These are phyloP conservation scores for Kazachstania kunashirensis DNA, from an alignment of 805 yeast species.

Conservation along the genomic window DNA sequence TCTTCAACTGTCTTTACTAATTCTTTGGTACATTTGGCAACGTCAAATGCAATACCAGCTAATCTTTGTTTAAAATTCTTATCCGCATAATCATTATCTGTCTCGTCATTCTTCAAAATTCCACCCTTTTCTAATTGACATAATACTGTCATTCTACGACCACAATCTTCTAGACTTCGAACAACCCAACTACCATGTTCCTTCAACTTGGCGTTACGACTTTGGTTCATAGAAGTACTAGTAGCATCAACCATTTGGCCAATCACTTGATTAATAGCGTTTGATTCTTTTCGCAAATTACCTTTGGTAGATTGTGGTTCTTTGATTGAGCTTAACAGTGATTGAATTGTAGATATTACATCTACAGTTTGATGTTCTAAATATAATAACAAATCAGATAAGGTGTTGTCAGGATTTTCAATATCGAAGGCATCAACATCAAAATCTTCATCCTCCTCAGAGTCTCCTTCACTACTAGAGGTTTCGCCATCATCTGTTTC, in stretches of 20 bases:
- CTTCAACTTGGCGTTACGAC: slow-evolving; percentile 72
- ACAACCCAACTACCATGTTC: slow-evolving; percentile 92
- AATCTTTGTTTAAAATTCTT: slow-evolving; percentile 84
- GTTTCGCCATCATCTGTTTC: slow-evolving; percentile 1
- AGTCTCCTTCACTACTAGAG: slow-evolving; percentile 8
- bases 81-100: slow-evolving; percentile 65
- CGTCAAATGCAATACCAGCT: slow-evolving; percentile 93
- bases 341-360: slow-evolving; percentile 83
- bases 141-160: slow-evolving; percentile 67
- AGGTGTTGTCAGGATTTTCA: slow-evolving; percentile 79
- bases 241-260: slow-evolving; percentile 87
- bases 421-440: slow-evolving; percentile 70
- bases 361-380: slow-evolving; percentile 90
- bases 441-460: slow-evolving; percentile 32
- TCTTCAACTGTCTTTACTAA: slow-evolving; percentile 93
- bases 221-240: slow-evolving; percentile 76
- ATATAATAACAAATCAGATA: slow-evolving; percentile 72
- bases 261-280: slow-evolving; percentile 69
- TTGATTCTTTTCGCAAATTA: slow-evolving; percentile 59
- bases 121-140: slow-evolving; percentile 36
- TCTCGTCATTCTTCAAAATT: slow-evolving; percentile 25
- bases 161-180: slow-evolving; percentile 75
- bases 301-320: slow-evolving; percentile 69
- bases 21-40: slow-evolving; percentile 93
- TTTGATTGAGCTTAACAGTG: slow-evolving; percentile 65